Conservation (phyloP, 352 stramenopile species). For the Lagenidium sp. region DNA sequence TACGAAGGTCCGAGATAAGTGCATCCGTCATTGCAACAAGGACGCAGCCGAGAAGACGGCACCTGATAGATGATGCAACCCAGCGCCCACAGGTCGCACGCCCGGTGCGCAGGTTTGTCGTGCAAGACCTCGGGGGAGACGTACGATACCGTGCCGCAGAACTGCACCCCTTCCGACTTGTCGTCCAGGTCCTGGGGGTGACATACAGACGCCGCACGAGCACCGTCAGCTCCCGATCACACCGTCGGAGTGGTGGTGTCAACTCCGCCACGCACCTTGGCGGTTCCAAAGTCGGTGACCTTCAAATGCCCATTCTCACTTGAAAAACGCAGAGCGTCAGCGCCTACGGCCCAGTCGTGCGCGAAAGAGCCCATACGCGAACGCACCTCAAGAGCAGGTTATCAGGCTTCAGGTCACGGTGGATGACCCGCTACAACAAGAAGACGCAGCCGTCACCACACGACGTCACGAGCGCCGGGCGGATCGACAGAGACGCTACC, state of each 20-base stretch:
- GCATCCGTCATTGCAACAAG: background rate
- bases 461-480: no score
- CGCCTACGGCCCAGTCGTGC: no score
- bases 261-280: conserved; percentile 60
- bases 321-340: no score
- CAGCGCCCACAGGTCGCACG: conserved; percentile 87
- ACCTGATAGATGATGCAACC: conserved; percentile 87
- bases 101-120: conserved; percentile 64
- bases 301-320: conserved; percentile 81
- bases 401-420: conserved; percentile 94
- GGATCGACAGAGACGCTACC: conserved; percentile 17
- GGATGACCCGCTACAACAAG: conserved; percentile 91
- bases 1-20: conserved; percentile 8
- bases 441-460: no score
- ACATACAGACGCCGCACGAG: no score
- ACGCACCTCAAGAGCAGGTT: conserved; percentile 80
- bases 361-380: no score
- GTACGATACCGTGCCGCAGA: conserved; percentile 88
- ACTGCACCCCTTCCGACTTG: conserved; percentile 35
- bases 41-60: background rate
- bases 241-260: no score
- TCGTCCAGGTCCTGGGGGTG: conserved; percentile 71
- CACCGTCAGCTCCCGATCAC: no score
- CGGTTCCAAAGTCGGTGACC: conserved; percentile 86
- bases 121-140: conserved; percentile 89